A percentile compares a stretch with the other conserved stretches of the same genome.
Conservation (phyloP, 176 grass and related monocot species). For the Eremochloa ophiuroides region DNA sequence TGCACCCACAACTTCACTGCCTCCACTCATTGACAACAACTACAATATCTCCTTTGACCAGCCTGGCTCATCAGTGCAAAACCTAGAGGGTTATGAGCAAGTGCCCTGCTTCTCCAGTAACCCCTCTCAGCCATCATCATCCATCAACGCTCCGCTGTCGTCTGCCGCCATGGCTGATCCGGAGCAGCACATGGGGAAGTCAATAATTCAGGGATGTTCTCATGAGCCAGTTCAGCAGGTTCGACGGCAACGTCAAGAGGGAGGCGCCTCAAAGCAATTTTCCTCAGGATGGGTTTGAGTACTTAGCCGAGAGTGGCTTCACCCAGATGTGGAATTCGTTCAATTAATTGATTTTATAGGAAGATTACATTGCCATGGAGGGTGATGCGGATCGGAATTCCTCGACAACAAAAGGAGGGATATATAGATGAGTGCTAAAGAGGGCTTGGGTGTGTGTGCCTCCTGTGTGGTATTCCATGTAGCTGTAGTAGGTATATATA, state of each 20-base stretch:
- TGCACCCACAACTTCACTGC: slow-evolving; percentile 48
- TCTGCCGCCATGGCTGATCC: slow-evolving; percentile 19
- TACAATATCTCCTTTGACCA: slow-evolving; percentile 66
- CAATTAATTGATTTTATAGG: slow-evolving; percentile 32
- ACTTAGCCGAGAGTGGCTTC: slow-evolving; percentile 59
- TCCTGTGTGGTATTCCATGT: slow-evolving; percentile 44
- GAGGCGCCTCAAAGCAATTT: slow-evolving; percentile 46
- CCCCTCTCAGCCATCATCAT: slow-evolving; percentile 30
- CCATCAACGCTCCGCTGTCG: slow-evolving; percentile 2
- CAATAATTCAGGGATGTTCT: slow-evolving; percentile 47
- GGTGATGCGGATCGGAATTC: not conserved
- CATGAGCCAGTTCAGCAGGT: slow-evolving; percentile 59
- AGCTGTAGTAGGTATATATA: slow-evolving; percentile 18
- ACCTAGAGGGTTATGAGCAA: slow-evolving; percentile 71
- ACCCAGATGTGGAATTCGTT: slow-evolving; percentile 75
- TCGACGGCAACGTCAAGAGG: slow-evolving; percentile 63
- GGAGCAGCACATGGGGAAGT: slow-evolving; percentile 34
- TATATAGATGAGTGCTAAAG: not conserved
- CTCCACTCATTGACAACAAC: slow-evolving; percentile 73
- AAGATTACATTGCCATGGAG: slow-evolving; percentile 8
- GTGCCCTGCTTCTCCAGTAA: slow-evolving; percentile 96
- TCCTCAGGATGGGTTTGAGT: slow-evolving; percentile 60
- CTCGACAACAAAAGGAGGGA: not conserved
- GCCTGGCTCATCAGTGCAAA: slow-evolving; percentile 26
- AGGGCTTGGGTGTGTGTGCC: slow-evolving; percentile 24